A percentile compares a stretch with the other conserved stretches of the same genome.
phyloP scores from a whole-genome alignment of 2,329 filamentous ascomycete species.

The Scedosporium boydii region DNA sequence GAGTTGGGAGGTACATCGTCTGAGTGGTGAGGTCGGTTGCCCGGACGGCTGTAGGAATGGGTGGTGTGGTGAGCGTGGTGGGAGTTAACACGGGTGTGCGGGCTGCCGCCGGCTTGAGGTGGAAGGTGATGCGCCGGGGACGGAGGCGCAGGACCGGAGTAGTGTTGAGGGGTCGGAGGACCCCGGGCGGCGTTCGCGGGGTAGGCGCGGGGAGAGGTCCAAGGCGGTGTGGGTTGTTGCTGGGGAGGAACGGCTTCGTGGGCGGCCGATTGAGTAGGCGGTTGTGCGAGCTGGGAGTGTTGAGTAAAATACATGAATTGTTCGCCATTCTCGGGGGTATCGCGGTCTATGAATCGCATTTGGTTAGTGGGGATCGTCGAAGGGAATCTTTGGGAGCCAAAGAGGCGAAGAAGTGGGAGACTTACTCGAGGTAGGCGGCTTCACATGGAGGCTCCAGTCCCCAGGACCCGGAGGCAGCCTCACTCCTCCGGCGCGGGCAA shows the following conservation, averaged over 20 bases:
- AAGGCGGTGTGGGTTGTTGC: not conserved
- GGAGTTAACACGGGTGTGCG: not conserved
- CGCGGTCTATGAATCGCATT: not conserved
- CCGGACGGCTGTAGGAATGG: not conserved
- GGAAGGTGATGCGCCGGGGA: not conserved
- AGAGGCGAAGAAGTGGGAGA: not conserved
- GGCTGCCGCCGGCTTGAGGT: not conserved
- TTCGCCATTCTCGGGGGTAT: not conserved
- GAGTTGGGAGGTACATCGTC: not conserved
- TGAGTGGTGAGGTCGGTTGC: not conserved
- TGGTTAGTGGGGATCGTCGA: not conserved
- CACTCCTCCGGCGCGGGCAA: not conserved
- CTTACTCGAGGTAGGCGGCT: not conserved
- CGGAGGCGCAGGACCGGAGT: not conserved
- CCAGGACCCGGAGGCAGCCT: not conserved
- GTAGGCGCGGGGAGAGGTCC: not conserved
- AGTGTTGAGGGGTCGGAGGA: not conserved
- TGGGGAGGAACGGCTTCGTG: not conserved
- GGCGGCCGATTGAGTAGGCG: not conserved
- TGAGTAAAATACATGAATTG: not conserved
- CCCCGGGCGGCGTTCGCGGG: not conserved
- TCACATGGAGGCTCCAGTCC: slow-evolving; percentile 1
- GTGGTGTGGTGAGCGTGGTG: not conserved
- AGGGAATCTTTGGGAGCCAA: not conserved
- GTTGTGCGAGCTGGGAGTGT: not conserved